Base-by-base conservation (phyloP, 2,329 filamentous ascomycete species). In the Cladophialophora bantiana region DNA sequence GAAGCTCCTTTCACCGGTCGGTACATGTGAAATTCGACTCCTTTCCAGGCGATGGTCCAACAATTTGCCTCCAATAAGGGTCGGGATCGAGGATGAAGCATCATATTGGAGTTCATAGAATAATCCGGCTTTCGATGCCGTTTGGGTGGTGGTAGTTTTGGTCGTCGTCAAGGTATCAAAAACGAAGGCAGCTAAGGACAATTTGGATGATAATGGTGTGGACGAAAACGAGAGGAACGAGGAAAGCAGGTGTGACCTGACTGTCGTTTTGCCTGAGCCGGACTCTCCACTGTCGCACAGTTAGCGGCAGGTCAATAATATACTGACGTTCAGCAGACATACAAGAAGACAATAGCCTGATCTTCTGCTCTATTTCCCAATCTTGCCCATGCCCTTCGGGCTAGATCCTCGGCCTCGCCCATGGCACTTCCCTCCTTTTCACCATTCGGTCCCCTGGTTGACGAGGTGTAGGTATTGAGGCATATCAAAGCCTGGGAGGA, bases 91-190 rank as follows among this genome's bases (percentile, higher is more conserved):
- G 0, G 93, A 90, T 0, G 92, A 88, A 0, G 92, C 96, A 77
- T 99, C 94, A 77, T 99, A 99, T 79, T 99, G 95, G 50, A 99
- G 85, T 78, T 99, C 95, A 77, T 95, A 95, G 77, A 96, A 97
- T 15, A 99, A 85, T 69, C 95, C 95, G 10, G 95, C 91, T 79
- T 98, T 98, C 59, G 94, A 98, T 34, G 95, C 95, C 1, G 93
- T 97, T 1, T 94, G 94, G 0, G 94, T 98, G 1, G 94, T 98
- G 38, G 94, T 89, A 1, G 94, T 96, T 82, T 99, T 99, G 32
- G 95, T 99, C 1, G 95, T 98, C 4, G 95, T 99, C 67, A 99
- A 86, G 1, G 93, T 91, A 77, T 99, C 95, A 77, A 99, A 99
- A 67, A 98, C 88, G 77, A 97, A 99, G 52, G 94, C 90, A 26